Evolutionary conservation across 1,284 basidiomycete genomes (phyloP).

Genomic region (Bjerkandera adusta): DNA sequence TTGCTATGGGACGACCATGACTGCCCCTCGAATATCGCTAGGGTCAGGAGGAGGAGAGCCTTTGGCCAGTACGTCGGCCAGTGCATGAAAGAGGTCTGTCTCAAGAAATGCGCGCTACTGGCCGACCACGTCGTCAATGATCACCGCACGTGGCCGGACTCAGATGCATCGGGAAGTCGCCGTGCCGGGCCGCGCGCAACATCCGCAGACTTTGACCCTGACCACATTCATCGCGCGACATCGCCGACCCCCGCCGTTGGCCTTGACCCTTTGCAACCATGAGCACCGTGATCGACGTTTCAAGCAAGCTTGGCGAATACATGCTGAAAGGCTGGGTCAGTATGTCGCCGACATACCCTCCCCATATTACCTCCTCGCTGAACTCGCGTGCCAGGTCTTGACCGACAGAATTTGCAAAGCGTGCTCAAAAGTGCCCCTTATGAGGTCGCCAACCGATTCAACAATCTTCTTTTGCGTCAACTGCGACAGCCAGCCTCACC

Average conservation of each 20-base stretch:
- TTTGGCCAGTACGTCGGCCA: constrained; percentile 62
- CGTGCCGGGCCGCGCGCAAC: background rate
- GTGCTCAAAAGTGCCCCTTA: constrained; percentile 58
- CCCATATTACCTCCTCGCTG: constrained; percentile 6
- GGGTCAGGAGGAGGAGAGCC: constrained; percentile 46
- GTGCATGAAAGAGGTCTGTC: constrained; percentile 47
- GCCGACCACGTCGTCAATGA: constrained; percentile 12
- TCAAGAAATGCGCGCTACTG: constrained; percentile 1
- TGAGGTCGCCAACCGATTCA: constrained; percentile 64
- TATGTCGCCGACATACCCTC: constrained; percentile 6
- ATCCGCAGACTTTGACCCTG: background rate
- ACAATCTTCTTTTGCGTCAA: constrained; percentile 56
- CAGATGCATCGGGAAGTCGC: too few species aligned
- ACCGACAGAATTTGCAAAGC: constrained; percentile 63
- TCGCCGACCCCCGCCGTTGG: too few species aligned
- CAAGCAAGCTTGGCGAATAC: constrained; percentile 61
- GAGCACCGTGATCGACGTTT: constrained; percentile 53
- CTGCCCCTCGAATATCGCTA: constrained; percentile 44
- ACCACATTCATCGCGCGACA: background rate
- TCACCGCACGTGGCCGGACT: background rate
- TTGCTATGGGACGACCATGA: constrained; percentile 37
- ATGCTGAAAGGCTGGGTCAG: constrained; percentile 79
- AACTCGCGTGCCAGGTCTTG: constrained; percentile 49
- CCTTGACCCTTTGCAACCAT: constrained; percentile 30
- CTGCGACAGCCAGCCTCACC: constrained; percentile 41